Evolutionary conservation across 331 rosid species (phyloP).

Genomic region (Quercus lobata): DNA sequence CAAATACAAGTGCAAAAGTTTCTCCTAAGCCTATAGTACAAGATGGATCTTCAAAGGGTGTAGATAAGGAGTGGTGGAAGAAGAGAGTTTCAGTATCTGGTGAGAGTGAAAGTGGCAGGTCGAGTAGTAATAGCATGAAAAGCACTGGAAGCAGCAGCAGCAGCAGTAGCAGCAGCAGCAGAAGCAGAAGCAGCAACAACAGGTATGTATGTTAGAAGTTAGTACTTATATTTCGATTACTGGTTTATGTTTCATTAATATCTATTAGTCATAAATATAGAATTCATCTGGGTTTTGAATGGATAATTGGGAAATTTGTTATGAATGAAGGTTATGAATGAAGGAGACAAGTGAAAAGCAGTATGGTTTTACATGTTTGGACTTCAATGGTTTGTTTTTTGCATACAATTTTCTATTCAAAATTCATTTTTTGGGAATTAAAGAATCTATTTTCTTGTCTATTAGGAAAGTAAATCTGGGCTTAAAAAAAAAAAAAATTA

Average conservation of each 20-base stretch:
- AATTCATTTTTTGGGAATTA: no score
- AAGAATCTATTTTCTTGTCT: no score
- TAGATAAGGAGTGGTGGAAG: constrained; percentile 85
- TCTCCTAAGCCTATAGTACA: constrained; percentile 43
- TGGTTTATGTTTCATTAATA: not conserved
- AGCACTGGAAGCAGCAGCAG: constrained; percentile 59
- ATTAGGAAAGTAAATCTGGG: no score
- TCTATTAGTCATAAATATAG: not conserved
- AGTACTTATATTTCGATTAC: not conserved
- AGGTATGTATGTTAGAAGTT: constrained; percentile 28
- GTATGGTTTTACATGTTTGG: no score
- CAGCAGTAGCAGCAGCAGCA: constrained; percentile 23
- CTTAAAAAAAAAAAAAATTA: no score
- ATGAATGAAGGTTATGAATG: not conserved
- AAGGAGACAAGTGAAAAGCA: no score
- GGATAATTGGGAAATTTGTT: no score
- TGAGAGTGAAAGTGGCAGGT: constrained; percentile 48
- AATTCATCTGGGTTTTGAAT: not conserved
- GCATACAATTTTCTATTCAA: no score
- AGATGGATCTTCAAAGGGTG: constrained; percentile 32
- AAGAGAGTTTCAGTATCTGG: constrained; percentile 33
- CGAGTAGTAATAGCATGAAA: constrained; percentile 60
- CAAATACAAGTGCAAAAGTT: constrained; percentile 41
- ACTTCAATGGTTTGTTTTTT: no score
- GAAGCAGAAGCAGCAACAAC: constrained; percentile 22